Base-by-base conservation (phyloP, 805 yeast species). In the Candida verbasci region DNA sequence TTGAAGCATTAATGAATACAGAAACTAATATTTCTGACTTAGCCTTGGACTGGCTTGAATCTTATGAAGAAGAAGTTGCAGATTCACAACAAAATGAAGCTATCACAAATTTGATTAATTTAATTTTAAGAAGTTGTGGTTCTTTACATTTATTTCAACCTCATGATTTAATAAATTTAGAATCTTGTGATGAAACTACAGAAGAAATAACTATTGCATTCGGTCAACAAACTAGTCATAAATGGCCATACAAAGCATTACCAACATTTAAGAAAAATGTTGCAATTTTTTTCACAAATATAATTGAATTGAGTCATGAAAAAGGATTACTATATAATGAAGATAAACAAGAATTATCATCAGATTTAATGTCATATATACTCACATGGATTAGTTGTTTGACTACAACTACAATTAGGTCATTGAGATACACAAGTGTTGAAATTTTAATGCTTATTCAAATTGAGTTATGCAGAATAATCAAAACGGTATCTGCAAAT, bases 351-450 rank as follows among this genome's bases (percentile, higher is more conserved):
- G 51, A 60, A 1, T 42, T 58, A n/a, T 43, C 61, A 1, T 58
- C 72, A 1, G 62, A 64, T 1, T 55, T 85, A 21, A 60, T 78
- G 59, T 78, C 67, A 29, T 76, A 76, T 38, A 37, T 86, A 2
- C 52, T 84, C 20, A 75, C 84, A 4, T 88, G 97, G 97, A 57
- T 88, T 11, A 70, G 82, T 1, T 73, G 87, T 0, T 62, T 89
- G 36, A 76, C 91, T 1, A 77, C 86, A 0, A 76, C 87, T 14
- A 71, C 76, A 24, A 62, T 83, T 8, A 69, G 96, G 43, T 75
- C 93, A 1, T 67, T 89, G 39, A 70, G 97, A 52, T 78, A 70
- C 47, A 73, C 78, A 2, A 62, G 95, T 0, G 78, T 95, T 0
- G 42, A 74, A 4, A 60, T 80, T 3, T 62, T 84, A 17, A 67